Conservation (phyloP, 495 filamentous ascomycete genomes). For the Viridothelium virens region DNA sequence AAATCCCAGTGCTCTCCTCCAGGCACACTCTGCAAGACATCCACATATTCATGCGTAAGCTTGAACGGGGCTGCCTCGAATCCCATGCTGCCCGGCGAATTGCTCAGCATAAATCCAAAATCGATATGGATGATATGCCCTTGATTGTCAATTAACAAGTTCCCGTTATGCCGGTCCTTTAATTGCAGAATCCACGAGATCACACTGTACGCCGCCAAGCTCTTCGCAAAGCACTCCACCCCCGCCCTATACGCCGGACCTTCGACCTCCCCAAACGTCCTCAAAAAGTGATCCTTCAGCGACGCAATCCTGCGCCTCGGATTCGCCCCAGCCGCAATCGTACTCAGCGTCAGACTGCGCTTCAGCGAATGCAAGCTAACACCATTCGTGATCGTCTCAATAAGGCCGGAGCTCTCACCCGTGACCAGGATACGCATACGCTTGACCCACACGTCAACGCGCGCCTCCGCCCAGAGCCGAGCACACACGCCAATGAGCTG, state of each 20-base stretch:
- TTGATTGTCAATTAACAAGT: slow-evolving; percentile 69
- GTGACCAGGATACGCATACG: slow-evolving; percentile 72
- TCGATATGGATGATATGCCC: slow-evolving; percentile 77
- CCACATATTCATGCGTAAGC: slow-evolving; percentile 68
- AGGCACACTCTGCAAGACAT: slow-evolving; percentile 57
- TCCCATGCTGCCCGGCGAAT: slow-evolving; percentile 66
- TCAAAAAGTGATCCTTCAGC: slow-evolving; percentile 66
- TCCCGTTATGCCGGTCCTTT: slow-evolving; percentile 75
- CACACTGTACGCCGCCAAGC: slow-evolving; percentile 66
- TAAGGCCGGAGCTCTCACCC: slow-evolving; percentile 66
- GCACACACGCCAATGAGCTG: slow-evolving; percentile 67
- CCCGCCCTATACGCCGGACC: slow-evolving; percentile 54
- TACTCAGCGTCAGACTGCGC: slow-evolving; percentile 61
- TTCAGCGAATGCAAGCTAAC: slow-evolving; percentile 70
- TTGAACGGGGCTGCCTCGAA: slow-evolving; percentile 77
- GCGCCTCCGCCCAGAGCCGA: slow-evolving; percentile 66
- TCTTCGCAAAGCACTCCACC: slow-evolving; percentile 61
- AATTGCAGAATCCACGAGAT: slow-evolving; percentile 69
- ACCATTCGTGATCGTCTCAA: slow-evolving; percentile 74
- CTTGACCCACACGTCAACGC: slow-evolving; percentile 69
- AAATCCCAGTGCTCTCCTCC: slow-evolving; percentile 54
- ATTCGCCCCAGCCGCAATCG: slow-evolving; percentile 56
- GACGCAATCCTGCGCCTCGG: slow-evolving; percentile 61
- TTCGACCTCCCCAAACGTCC: slow-evolving; percentile 59
- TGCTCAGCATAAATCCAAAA: slow-evolving; percentile 76